Evolutionary conservation across 495 filamentous ascomycete species (phyloP).

Genomic region (Tirmania nivea): DNA sequence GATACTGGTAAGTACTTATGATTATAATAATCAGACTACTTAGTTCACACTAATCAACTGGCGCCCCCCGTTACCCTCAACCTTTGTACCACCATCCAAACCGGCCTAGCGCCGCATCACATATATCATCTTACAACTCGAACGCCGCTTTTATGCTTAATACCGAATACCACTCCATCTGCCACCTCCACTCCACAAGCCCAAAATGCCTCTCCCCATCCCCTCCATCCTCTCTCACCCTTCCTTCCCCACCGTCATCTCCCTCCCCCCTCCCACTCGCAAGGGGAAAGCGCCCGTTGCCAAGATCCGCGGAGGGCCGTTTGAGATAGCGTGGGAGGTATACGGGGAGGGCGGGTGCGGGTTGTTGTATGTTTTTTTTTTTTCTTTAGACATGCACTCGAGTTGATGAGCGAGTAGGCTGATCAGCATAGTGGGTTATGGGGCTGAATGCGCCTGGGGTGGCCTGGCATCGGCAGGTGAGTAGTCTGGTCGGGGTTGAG

Average conservation of each 20-base stretch:
- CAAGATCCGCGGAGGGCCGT: slow-evolving; percentile 15
- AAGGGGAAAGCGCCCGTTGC: slow-evolving; percentile 14
- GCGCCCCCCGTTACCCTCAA: no score
- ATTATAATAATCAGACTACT: no score
- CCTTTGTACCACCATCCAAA: no score
- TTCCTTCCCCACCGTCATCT: slow-evolving; percentile 12
- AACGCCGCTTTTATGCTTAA: no score
- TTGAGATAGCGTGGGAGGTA: slow-evolving; percentile 31
- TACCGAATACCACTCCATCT: no score
- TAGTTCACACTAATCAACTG: no score
- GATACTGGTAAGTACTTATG: no score
- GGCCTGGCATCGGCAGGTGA: slow-evolving; percentile 22
- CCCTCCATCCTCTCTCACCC: slow-evolving; percentile 16
- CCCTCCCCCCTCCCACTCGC: slow-evolving; percentile 8
- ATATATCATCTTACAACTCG: no score
- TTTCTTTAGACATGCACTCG: neutral
- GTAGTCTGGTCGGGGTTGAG: neutral
- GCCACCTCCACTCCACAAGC: no score
- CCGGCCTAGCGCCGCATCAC: no score
- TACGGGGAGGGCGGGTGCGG: slow-evolving; percentile 52
- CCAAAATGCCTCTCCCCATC: slow-evolving; percentile 7
- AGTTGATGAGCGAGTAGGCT: neutral
- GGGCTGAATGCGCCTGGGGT: slow-evolving; percentile 39
- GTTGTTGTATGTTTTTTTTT: slow-evolving; percentile 37
- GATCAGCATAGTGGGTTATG: slow-evolving; percentile 33